Conservation (phyloP, 2,329 filamentous ascomycete genomes). For the Aspergillus fructus region DNA sequence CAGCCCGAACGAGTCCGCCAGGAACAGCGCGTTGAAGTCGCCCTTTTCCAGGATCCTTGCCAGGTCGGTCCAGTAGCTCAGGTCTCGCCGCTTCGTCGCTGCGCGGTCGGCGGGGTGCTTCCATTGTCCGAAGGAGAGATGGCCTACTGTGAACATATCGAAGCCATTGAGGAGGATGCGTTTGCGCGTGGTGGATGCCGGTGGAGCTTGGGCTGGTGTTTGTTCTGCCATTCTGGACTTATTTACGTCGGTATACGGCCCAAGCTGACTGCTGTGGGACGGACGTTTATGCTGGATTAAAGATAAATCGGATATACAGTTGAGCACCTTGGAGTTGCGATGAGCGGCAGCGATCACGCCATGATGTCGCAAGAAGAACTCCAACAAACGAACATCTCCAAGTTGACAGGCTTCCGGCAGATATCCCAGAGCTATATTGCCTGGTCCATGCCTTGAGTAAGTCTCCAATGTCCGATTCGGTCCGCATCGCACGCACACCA, state of each 20-base stretch:
- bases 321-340: not conserved
- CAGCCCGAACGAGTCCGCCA: conserved; percentile 65
- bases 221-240: too few species aligned
- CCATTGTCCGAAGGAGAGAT: conserved; percentile 67
- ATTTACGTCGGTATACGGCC: too few species aligned
- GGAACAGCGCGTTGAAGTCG: conserved; percentile 63
- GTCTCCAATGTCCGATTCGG: not conserved
- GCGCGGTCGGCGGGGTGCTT: conserved; percentile 66
- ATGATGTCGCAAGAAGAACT: not conserved
- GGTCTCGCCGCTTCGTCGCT: conserved; percentile 55
- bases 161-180: conserved; percentile 64
- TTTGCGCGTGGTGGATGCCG: conserved; percentile 38
- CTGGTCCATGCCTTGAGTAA: too few species aligned
- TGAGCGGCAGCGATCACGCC: not conserved
- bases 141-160: conserved; percentile 65
- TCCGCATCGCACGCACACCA: not conserved
- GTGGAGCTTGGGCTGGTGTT: not conserved
- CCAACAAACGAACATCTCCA: too few species aligned
- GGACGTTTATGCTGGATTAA: too few species aligned
- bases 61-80: conserved; percentile 64
- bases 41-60: conserved; percentile 62
- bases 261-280: too few species aligned
- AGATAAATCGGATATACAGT: too few species aligned
- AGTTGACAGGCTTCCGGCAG: too few species aligned
- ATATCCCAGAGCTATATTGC: too few species aligned